Percentiles rank a stretch among this genome's conserved stretches.
Conservation (phyloP, 495 filamentous ascomycete species). For the Penicillium herquei region DNA sequence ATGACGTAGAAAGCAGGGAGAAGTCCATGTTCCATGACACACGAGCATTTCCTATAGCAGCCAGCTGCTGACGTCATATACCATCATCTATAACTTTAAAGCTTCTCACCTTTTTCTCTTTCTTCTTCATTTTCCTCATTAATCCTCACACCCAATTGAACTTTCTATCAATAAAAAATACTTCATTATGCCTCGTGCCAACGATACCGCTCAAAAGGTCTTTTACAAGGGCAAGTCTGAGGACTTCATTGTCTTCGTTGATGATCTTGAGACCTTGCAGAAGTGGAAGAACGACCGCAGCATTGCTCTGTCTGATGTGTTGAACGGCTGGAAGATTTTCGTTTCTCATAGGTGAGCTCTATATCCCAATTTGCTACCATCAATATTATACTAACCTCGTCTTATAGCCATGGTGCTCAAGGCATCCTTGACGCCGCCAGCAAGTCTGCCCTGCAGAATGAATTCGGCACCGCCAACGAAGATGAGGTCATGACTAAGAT, state of each 20-base stretch:
- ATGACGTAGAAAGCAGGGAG: conserved; percentile 18
- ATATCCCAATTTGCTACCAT: background rate
- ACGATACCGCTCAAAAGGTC: conserved; percentile 71
- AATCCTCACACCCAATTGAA: background rate
- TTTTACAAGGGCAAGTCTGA: conserved; percentile 87
- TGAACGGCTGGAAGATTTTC: conserved; percentile 87
- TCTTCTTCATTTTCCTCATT: background rate
- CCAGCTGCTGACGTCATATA: conserved; percentile 32
- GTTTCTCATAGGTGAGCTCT: conserved; percentile 78
- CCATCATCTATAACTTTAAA: conserved; percentile 22
- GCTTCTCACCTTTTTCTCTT: conserved; percentile 6
- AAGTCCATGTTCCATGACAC: conserved; percentile 14
- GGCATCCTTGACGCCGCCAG: conserved; percentile 75
- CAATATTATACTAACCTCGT: background rate
- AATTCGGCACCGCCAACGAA: conserved; percentile 78
- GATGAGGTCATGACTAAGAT: conserved; percentile 80
- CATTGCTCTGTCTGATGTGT: conserved; percentile 77
- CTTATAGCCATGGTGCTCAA: conserved; percentile 76
- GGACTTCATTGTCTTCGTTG: conserved; percentile 89
- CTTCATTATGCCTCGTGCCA: conserved; percentile 72
- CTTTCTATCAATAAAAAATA: background rate
- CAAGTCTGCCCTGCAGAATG: conserved; percentile 69
- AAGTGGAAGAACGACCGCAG: conserved; percentile 82
- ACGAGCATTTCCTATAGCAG: conserved; percentile 7
- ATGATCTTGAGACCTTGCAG: conserved; percentile 66